Base-by-base conservation (phyloP, 768 basidiomycete genomes). In the Termitomyces sp. region DNA sequence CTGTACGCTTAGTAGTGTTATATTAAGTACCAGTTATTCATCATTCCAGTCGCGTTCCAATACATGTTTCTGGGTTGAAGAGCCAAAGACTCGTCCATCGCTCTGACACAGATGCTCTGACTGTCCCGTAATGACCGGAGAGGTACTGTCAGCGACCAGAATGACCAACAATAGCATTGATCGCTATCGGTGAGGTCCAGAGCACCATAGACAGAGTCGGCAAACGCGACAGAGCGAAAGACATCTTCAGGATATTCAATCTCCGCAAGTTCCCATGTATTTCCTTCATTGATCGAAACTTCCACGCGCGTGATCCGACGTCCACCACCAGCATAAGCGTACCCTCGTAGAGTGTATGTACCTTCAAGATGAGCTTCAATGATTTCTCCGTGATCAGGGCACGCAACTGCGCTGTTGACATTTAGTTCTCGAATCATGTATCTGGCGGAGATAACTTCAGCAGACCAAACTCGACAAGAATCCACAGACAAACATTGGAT, bases 321-420 rank as follows among this genome's bases (percentile, higher is more conserved):
- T 4, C 84, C 84, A 6, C 85, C 84, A 12, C 85, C 85, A 26
- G 76, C 73, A 64, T 87, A 87, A 3, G 84, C 85, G 55, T 86
- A 87, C 5, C 85, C 85, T 53, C 73, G 69, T 39, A 82, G 44
- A 4, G 65, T 64, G 63, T 85, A 86, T 2, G 60, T 65, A 49
- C 31, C 52, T 6, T 64, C 61, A 2, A 56, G 33, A 47, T 59
- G 31, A 6, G 65, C 51, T 5, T 61, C 60, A 7, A 82, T 55
- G 26, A 62, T 68, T 58, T 86, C 85, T 37, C 77, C 72, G 65
- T 87, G 85, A 26, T 75, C 79, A 0, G 85, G 85, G 6, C 70
- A 68, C 0, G 80, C 82, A 34, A 86, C 81, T 0, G 75, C 83
- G 50, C 78, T 79, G 60, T 86, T 86, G 37, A 81, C 78, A 60